phyloP scores from a whole-genome alignment of 768 basidiomycete genomes.

The Pisolithus orientalis region DNA sequence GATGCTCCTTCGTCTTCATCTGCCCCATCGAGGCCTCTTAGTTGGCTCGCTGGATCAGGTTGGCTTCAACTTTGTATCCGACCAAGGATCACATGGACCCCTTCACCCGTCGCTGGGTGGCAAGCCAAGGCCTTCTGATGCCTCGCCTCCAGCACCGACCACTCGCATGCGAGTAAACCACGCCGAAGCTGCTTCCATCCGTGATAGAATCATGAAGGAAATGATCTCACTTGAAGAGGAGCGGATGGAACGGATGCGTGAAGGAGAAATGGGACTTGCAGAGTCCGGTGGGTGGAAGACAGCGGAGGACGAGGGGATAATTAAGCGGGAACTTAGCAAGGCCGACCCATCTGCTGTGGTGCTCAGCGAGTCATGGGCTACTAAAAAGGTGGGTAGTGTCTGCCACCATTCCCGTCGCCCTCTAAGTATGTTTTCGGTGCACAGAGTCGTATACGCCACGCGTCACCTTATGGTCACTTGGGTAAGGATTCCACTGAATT shows the following conservation, averaged over 20 bases:
- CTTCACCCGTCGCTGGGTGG: slow-evolving; percentile 28
- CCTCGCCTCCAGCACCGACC: slow-evolving; percentile 26
- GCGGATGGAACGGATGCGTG: slow-evolving; percentile 89
- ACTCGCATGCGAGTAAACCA: slow-evolving; percentile 70
- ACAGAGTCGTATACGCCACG: slow-evolving; percentile 83
- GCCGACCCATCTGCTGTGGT: slow-evolving; percentile 94
- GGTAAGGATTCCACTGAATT: slow-evolving; percentile 36
- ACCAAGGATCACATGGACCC: slow-evolving; percentile 18
- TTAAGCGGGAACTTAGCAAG: slow-evolving; percentile 88
- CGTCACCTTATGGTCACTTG: slow-evolving; percentile 94
- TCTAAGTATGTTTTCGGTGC: not conserved
- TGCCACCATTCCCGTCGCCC: slow-evolving; percentile 2
- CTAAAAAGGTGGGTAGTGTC: slow-evolving; percentile 67
- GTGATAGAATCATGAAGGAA: slow-evolving; percentile 96
- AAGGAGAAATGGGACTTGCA: slow-evolving; percentile 56
- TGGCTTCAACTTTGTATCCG: slow-evolving; percentile 35
- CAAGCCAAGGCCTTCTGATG: slow-evolving; percentile 14
- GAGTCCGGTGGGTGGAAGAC: slow-evolving; percentile 50
- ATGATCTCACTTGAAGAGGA: slow-evolving; percentile 97
- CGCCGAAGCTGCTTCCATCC: slow-evolving; percentile 83
- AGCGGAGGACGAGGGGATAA: slow-evolving; percentile 89
- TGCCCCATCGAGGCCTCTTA: slow-evolving; percentile 28
- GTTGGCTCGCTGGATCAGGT: slow-evolving; percentile 51
- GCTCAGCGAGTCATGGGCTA: slow-evolving; percentile 90
- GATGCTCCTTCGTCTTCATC: slow-evolving; percentile 11